Conservation (phyloP, 2,329 filamentous ascomycete species). For the Exophiala sideris region DNA sequence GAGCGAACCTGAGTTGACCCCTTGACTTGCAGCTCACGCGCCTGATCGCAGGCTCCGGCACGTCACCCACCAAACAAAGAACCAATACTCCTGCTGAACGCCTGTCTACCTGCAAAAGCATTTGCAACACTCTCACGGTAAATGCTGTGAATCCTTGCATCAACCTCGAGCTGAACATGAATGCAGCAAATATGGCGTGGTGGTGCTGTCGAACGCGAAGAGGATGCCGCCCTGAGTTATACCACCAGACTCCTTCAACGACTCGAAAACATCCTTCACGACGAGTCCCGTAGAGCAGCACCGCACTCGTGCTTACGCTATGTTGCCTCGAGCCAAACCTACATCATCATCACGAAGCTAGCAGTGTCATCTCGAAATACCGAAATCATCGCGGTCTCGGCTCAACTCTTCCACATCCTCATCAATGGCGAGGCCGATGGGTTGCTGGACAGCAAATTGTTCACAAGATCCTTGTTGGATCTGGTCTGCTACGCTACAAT, state of each 20-base stretch:
- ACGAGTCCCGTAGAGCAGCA: slow-evolving; percentile 82
- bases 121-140: slow-evolving; percentile 59
- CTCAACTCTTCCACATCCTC: slow-evolving; percentile 82
- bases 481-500: slow-evolving; percentile 65
- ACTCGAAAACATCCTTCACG: slow-evolving; percentile 68
- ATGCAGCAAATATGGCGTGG: slow-evolving; percentile 60
- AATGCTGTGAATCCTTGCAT: not conserved
- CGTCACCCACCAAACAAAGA: slow-evolving; percentile 47
- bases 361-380: slow-evolving; percentile 81
- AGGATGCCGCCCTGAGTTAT: slow-evolving; percentile 50
- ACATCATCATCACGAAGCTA: slow-evolving; percentile 83
- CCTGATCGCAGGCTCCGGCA: slow-evolving; percentile 56
- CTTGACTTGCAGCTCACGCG: slow-evolving; percentile 52
- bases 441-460: slow-evolving; percentile 80
- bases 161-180: slow-evolving; percentile 7
- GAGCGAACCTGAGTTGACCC: slow-evolving; percentile 14
- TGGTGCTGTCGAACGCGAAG: slow-evolving; percentile 48
- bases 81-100: slow-evolving; percentile 58
- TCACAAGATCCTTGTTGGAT: slow-evolving; percentile 83
- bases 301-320: slow-evolving; percentile 91
- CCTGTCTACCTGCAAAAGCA: slow-evolving; percentile 58
- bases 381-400: slow-evolving; percentile 77
- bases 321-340: slow-evolving; percentile 81
- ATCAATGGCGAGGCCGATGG: slow-evolving; percentile 96
- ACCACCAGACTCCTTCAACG: slow-evolving; percentile 54